Evolutionary conservation across 2,329 filamentous ascomycete genomes (phyloP).

Genomic region (Pseudogymnoascus sp.): DNA sequence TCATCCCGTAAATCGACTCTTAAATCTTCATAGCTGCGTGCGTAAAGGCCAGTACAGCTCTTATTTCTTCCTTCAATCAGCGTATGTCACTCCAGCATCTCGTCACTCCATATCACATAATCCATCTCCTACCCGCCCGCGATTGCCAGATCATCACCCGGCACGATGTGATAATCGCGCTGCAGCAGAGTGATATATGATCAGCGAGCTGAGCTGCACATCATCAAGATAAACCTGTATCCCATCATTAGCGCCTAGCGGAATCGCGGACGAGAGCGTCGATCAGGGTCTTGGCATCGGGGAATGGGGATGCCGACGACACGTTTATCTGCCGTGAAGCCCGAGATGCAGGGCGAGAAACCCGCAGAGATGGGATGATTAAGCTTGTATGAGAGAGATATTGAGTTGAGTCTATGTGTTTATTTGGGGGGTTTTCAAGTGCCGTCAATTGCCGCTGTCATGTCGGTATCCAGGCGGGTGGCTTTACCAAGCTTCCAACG

Average conservation of each 20-base stretch:
- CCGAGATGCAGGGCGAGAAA: neutral
- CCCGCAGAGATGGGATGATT: neutral
- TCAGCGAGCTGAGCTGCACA: neutral
- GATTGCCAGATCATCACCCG: neutral
- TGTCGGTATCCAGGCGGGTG: neutral
- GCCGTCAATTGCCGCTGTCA: neutral
- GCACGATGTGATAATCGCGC: neutral
- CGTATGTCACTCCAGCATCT: no score
- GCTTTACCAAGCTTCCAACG: constrained; percentile 2
- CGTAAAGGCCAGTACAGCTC: no score
- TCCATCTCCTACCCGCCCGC: neutral
- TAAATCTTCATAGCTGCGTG: neutral
- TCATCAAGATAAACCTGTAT: neutral
- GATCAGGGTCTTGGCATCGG: neutral
- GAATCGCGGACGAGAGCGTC: neutral
- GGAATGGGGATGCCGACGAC: neutral
- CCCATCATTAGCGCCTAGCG: neutral
- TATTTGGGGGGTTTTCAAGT: no score
- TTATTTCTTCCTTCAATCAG: no score
- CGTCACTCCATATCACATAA: no score
- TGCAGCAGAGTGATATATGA: neutral
- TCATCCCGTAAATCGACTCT: neutral
- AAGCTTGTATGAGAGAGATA: neutral
- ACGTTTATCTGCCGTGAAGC: neutral
- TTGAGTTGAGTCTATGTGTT: neutral